Evolutionary conservation across 768 basidiomycete species (phyloP), one percentile per base, ranked within the genome.

Genomic region (Psilocybe cyanescens): DNA sequence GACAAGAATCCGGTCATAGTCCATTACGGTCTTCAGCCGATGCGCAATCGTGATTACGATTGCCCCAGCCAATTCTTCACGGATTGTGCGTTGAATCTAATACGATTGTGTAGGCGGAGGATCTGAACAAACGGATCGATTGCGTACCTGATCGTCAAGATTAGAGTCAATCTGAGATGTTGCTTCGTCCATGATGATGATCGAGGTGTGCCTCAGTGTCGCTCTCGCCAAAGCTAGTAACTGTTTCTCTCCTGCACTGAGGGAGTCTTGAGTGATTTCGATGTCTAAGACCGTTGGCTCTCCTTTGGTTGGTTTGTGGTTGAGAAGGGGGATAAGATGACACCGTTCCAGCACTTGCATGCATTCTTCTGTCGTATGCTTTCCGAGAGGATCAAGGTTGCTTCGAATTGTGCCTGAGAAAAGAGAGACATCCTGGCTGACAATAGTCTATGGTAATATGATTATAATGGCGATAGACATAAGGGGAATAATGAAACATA

Each of bases 1-100:
- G n/a, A 94, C 89, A 66, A 93, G 75, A 67, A 95, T 78, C 12
- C 87, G 79, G 74, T 88, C 86, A 72, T 92, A 86, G 72, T 93
- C 87, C 62, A 93, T 86, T 58, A 92, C 85, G 0, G 91, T 92
- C 70, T 86, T 86, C 19, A 92, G 77, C 12, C 90, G 79, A 75
- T 94, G 93, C 3, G 94, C 94, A 59, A 95, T 94, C 8, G 91
- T 93, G 39, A 95, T 83, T 17, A 95, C 87, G 17, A 93, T 88
- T 0, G 89, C 84, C 9, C 83, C 81, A 1, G 79, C 72, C 55
- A 95, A 83, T 71, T 92, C 90, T 67, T 90, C 86, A 30, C 89
- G 82, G 35, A 92, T 87, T 0, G 90, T 92, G 39, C 75, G 76
- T 72, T 92, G 91, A 57, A 94, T 89, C 84, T 90, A 59, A 14